phyloP scores from a whole-genome alignment of 1,139 yeast genomes.

The Sugiyamaella castrensis region DNA sequence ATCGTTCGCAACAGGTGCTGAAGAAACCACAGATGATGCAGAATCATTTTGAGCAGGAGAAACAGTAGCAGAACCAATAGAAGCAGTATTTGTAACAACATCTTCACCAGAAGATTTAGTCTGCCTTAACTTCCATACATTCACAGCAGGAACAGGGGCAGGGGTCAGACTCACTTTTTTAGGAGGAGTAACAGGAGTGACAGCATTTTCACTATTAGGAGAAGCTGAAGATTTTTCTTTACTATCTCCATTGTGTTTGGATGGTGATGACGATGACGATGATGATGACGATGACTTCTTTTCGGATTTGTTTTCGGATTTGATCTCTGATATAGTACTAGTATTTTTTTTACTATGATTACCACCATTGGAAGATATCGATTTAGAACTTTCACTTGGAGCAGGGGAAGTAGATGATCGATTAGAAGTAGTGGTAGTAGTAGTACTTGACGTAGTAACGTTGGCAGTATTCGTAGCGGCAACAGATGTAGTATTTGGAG shows the following conservation, averaged over 20 bases:
- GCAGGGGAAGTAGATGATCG: constrained; percentile 9
- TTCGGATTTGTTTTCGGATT: background rate
- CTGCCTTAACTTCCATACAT: constrained; percentile 39
- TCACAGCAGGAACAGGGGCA: constrained; percentile 44
- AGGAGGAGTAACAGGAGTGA: constrained; percentile 16
- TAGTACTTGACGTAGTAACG: constrained; percentile 13
- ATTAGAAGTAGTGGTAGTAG: constrained; percentile 25
- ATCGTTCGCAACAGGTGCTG: constrained; percentile 4
- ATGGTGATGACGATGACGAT: background rate
- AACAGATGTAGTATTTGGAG: constrained; percentile 16
- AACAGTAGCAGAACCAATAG: constrained; percentile 18
- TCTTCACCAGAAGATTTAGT: constrained; percentile 4
- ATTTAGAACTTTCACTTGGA: too few species aligned
- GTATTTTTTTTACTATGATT: constrained; percentile 11
- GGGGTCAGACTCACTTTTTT: constrained; percentile 38
- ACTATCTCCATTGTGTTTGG: too few species aligned
- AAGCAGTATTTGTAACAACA: background rate
- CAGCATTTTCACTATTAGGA: background rate
- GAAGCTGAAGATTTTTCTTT: too few species aligned
- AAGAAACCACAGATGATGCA: constrained; percentile 20
- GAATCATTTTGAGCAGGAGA: constrained; percentile 19
- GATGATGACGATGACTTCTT: constrained; percentile 8
- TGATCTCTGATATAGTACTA: background rate
- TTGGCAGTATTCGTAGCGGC: constrained; percentile 17
- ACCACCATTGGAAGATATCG: too few species aligned